phyloP scores from a whole-genome alignment of 768 basidiomycete species.

The Gymnopilus junonius region DNA sequence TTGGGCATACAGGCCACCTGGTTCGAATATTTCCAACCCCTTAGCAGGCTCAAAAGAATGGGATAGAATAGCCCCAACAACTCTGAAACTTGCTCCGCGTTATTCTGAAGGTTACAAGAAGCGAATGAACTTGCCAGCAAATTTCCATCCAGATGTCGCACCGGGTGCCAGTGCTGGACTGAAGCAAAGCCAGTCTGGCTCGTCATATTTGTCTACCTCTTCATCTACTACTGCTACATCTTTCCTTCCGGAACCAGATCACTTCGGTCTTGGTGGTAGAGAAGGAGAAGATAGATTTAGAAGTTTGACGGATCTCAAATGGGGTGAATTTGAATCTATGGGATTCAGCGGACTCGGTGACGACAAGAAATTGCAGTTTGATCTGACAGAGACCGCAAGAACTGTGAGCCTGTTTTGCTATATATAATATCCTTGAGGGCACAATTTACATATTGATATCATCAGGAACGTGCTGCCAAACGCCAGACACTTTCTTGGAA shows the following conservation, averaged over 20 bases:
- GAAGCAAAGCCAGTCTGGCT: slow-evolving; percentile 41
- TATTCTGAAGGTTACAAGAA: slow-evolving; percentile 81
- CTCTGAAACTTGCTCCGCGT: slow-evolving; percentile 62
- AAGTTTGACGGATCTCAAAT: slow-evolving; percentile 83
- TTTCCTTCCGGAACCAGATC: slow-evolving; percentile 36
- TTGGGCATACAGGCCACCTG: slow-evolving; percentile 44
- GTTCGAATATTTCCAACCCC: slow-evolving; percentile 39
- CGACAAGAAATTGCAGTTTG: slow-evolving; percentile 86
- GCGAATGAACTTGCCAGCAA: slow-evolving; percentile 68
- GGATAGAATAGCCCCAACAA: slow-evolving; percentile 70
- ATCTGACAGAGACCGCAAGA: slow-evolving; percentile 87
- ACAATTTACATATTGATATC: slow-evolving; percentile 2
- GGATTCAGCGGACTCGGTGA: slow-evolving; percentile 70
- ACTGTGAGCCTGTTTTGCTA: slow-evolving; percentile 39
- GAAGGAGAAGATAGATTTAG: slow-evolving; percentile 73
- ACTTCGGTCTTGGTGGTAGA: slow-evolving; percentile 41
- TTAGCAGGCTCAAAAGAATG: slow-evolving; percentile 73
- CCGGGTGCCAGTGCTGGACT: slow-evolving; percentile 34
- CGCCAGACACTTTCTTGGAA: slow-evolving; percentile 89
- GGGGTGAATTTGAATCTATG: slow-evolving; percentile 89
- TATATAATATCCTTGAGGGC: slow-evolving; percentile 4
- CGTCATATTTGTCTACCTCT: slow-evolving; percentile 45
- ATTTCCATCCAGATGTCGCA: slow-evolving; percentile 58
- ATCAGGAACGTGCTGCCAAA: slow-evolving; percentile 68
- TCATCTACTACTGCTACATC: slow-evolving; percentile 26